Evolutionary conservation across 495 filamentous ascomycete genomes (phyloP).

Genomic region (Letharia columbiana): DNA sequence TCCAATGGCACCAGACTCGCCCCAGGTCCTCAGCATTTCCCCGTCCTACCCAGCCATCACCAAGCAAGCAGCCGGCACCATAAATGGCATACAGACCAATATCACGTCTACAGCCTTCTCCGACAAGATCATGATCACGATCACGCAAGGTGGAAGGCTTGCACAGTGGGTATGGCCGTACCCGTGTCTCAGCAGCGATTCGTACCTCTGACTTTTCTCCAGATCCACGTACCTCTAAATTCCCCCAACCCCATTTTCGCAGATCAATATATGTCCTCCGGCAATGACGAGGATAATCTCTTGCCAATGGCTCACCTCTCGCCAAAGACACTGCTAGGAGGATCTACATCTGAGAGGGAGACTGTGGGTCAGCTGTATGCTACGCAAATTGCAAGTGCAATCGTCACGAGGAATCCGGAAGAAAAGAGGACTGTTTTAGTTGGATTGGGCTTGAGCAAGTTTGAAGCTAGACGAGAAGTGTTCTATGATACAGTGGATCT

Average conservation of each 20-base stretch:
- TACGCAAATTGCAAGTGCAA: conserved; percentile 74
- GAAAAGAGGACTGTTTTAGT: conserved; percentile 75
- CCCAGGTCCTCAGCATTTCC: background rate
- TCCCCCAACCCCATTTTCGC: conserved; percentile 52
- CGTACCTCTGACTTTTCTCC: background rate
- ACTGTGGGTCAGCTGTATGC: conserved; percentile 79
- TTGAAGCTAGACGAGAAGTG: conserved; percentile 54
- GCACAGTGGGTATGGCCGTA: conserved; percentile 74
- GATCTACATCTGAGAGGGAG: conserved; percentile 67
- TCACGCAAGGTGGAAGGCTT: conserved; percentile 76
- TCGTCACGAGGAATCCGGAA: conserved; percentile 60
- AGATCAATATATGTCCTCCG: conserved; percentile 44
- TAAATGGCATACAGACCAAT: conserved; percentile 63
- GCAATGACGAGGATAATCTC: conserved; percentile 46
- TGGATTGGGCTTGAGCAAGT: conserved; percentile 66
- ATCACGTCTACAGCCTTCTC: conserved; percentile 64
- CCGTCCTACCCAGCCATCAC: conserved; percentile 61
- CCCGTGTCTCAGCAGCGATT: conserved; percentile 9
- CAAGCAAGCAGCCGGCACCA: conserved; percentile 53
- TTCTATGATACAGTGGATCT: conserved; percentile 82
- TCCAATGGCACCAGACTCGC: conserved; percentile 17
- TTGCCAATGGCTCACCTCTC: conserved; percentile 76
- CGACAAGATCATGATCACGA: conserved; percentile 86
- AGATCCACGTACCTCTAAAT: conserved; percentile 85
- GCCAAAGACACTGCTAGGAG: conserved; percentile 82